Evolutionary conservation across 169 alveolate genomes (phyloP).

Genomic region (Cyclospora cayetanensis): DNA sequence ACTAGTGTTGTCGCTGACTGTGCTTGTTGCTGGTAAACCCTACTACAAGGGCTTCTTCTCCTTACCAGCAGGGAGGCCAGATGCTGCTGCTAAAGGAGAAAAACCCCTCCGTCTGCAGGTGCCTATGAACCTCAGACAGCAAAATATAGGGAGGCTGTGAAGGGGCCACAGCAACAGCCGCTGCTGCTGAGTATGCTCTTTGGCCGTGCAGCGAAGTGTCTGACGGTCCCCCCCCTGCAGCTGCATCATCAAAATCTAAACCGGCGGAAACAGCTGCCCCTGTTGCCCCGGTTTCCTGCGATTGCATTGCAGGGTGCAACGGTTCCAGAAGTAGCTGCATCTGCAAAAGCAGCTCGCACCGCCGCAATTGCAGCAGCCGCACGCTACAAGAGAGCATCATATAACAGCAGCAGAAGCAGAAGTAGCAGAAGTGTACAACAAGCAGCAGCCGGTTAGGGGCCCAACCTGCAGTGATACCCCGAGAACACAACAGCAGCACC

Average conservation of each 20-base stretch:
- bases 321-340: background rate
- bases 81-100: background rate
- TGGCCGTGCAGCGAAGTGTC: background rate
- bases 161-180: background rate
- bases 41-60: too few species aligned
- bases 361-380: constrained; percentile 58
- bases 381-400: constrained; percentile 30
- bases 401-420: constrained; percentile 30
- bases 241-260: background rate
- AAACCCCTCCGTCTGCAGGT: constrained; percentile 16
- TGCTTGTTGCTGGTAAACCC: too few species aligned
- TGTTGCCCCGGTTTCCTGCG: background rate
- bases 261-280: background rate
- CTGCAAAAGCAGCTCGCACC: background rate
- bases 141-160: background rate
- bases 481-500: constrained; percentile 23
- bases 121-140: background rate
- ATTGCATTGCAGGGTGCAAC: background rate
- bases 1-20: too few species aligned
- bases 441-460: constrained; percentile 15
- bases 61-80: constrained; percentile 10
- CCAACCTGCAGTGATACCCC: constrained; percentile 34
- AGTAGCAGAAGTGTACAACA: background rate
- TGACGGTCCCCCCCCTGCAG: background rate
- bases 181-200: background rate